Percentiles rank a stretch among this genome's conserved stretches.
Conservation (phyloP, 129 eudicot genomes). For the Lactuca saligna region DNA sequence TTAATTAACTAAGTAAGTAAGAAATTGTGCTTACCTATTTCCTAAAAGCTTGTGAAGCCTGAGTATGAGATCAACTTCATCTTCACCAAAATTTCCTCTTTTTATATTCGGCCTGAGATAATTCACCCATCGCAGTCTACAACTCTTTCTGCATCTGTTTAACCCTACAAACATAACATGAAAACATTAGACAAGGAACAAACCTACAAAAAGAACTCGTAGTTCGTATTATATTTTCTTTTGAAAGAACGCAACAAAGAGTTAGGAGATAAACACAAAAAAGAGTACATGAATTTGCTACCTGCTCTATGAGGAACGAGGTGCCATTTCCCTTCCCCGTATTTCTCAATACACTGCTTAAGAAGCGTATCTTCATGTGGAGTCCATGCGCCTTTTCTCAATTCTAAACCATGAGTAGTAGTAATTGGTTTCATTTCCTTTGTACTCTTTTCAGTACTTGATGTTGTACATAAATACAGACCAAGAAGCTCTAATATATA, state of each 20-base stretch:
- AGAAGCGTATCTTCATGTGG: constrained; percentile 38
- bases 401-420: background rate
- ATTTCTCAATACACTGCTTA: constrained; percentile 28
- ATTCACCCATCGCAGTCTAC: constrained; percentile 44
- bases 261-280: background rate
- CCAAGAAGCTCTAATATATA: no score
- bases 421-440: constrained; percentile 3
- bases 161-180: constrained; percentile 25
- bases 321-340: constrained; percentile 54
- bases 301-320: constrained; percentile 44
- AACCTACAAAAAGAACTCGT: background rate
- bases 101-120: constrained; percentile 40
- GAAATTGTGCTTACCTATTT: constrained; percentile 4
- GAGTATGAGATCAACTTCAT: constrained; percentile 46
- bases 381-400: constrained; percentile 44
- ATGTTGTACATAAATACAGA: no score
- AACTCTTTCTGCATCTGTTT: constrained; percentile 42
- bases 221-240: no score
- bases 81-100: constrained; percentile 35
- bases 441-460: background rate
- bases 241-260: no score
- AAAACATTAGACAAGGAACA: background rate
- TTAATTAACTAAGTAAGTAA: no score
- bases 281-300: background rate
- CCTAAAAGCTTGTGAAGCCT: constrained; percentile 50